These are phyloP conservation scores for Pistacia vera DNA, from an alignment of 345 rosid species.

Conservation along the genomic window DNA sequence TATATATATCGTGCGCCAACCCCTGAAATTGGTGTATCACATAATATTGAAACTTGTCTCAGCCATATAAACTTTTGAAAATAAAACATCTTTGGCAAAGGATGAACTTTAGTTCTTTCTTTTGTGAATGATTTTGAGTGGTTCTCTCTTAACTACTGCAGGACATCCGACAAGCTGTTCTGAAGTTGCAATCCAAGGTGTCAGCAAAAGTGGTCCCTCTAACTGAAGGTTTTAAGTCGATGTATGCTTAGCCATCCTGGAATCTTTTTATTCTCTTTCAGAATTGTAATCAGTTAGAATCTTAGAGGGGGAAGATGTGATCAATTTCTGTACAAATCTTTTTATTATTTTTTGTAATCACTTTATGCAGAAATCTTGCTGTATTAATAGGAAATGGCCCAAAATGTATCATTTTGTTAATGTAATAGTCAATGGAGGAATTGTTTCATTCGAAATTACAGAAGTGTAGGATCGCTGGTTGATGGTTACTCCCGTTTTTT, in stretches of 20 bases:
- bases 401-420: background rate
- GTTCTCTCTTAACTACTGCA: slow-evolving; percentile 33
- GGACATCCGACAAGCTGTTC: slow-evolving; percentile 79
- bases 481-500: too few species aligned
- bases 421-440: background rate
- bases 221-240: slow-evolving; percentile 92
- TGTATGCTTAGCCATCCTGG: slow-evolving; percentile 37
- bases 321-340: slow-evolving; percentile 2
- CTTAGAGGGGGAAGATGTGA: too few species aligned
- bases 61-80: background rate
- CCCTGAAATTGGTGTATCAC: background rate
- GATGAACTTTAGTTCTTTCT: background rate
- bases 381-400: slow-evolving; percentile 1
- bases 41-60: background rate
- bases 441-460: background rate
- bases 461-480: background rate
- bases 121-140: background rate
- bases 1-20: background rate
- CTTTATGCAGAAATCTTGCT: too few species aligned
- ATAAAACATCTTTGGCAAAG: background rate
- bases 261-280: background rate
- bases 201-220: slow-evolving; percentile 88
- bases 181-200: slow-evolving; percentile 76
- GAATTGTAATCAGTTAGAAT: slow-evolving; percentile 4
- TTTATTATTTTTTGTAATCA: too few species aligned